Evolutionary conservation across 2,329 filamentous ascomycete species (phyloP), one percentile per base, ranked within the genome.

Genomic region (Venturia carpophila): DNA sequence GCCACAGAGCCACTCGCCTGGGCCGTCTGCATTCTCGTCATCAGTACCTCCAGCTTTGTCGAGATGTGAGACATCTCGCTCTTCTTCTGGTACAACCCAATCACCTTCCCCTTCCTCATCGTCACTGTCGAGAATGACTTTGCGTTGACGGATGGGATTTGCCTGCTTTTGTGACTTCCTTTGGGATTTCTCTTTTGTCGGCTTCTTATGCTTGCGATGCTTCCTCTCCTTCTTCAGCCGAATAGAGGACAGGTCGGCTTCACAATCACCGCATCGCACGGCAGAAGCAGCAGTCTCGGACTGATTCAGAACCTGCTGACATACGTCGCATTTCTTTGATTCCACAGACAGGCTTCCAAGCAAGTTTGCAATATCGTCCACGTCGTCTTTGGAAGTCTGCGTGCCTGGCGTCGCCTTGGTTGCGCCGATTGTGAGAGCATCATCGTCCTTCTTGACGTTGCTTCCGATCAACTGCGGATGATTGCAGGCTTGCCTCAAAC

Each of bases 401-500:
- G 71, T 67, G 10, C 67, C 71, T 45, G 68, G 64, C 19, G 70
- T 76, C 2, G 79, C 71, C 42, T 77, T 80, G 6, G 79, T 78
- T 67, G 77, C 74, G 41, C 84, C 89, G 0, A 86, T 88, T 0
- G 86, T 83, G 65, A 96, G 78, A 2, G 91, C 90, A 71, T 97
- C 94, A 70, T 88, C 91, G 73, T 99, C 94, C 69, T 90, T 90
- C 65, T 88, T 88, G 66, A 97, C 81, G 72, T 95, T 93, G 68
- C 87, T 88, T 69, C 91, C 90, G 15, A 96, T 88, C 58, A 99
- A 81, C 69, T 91, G 88, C 0, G 92, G 92, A 73, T 99, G 94
- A 72, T 99, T 96, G 75, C 94, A 99, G 24, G 92, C 90, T 75
- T 99, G 94, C 67, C 94, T 84, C 67, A 99, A 80, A 47, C 94